Conservation (phyloP, 192 early-diverging fungal genomes). For the Obelidium mucronatum region DNA sequence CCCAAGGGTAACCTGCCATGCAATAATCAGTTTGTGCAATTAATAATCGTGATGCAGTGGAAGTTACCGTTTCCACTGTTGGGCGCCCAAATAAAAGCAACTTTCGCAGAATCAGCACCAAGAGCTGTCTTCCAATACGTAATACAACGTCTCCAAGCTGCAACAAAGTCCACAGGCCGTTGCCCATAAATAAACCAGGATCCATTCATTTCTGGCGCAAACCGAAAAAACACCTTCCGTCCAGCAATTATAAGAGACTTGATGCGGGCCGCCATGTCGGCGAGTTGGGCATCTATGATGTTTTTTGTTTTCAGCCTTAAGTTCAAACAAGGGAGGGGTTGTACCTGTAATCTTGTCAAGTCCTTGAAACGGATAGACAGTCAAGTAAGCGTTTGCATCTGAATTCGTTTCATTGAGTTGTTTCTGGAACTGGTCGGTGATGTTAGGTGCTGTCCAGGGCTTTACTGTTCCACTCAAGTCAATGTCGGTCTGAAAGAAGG, state of each 20-base stretch:
- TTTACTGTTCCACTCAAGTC: slow-evolving; percentile 34
- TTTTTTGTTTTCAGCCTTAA: not conserved
- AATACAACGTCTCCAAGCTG: slow-evolving; percentile 4
- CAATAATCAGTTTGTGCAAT: not conserved
- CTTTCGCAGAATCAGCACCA: slow-evolving; percentile 1
- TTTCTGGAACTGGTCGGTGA: not conserved
- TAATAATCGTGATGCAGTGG: slow-evolving; percentile 9
- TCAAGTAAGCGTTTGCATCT: slow-evolving; percentile 5
- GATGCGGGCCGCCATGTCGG: not conserved
- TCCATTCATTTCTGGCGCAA: slow-evolving; percentile 23
- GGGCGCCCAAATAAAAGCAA: slow-evolving; percentile 28
- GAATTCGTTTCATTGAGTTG: slow-evolving; percentile 2
- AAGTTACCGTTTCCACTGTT: slow-evolving; percentile 38
- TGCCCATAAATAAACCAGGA: slow-evolving; percentile 22
- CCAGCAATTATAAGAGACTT: slow-evolving; percentile 7
- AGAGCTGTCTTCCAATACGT: not conserved
- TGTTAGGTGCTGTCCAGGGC: slow-evolving; percentile 13
- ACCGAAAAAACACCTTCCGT: slow-evolving; percentile 16
- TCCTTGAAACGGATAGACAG: slow-evolving; percentile 22
- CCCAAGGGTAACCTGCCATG: slow-evolving; percentile 25
- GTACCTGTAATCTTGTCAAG: slow-evolving; percentile 4
- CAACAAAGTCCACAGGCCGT: not conserved
- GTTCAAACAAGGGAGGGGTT: not conserved
- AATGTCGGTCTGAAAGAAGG: slow-evolving; percentile 38
- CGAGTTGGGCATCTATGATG: slow-evolving; percentile 10